Percentiles rank a stretch among this genome's conserved stretches.
phyloP scores from a whole-genome alignment of 2,329 filamentous ascomycete species.

The Ophiosphaerella herpotricha region DNA sequence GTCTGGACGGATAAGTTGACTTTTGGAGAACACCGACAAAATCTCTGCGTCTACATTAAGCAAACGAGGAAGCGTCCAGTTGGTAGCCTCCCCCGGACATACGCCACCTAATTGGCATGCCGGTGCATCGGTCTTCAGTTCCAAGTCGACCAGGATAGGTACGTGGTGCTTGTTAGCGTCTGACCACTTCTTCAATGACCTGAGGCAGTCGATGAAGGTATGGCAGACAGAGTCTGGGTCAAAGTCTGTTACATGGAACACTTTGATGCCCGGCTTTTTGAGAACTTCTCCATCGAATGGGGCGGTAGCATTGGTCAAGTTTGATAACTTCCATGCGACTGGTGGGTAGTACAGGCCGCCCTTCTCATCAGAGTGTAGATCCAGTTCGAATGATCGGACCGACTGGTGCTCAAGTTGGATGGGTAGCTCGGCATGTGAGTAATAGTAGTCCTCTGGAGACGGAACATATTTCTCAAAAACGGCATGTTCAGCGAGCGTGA shows the following conservation, averaged over 20 bases:
- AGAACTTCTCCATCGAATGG: conserved; percentile 48
- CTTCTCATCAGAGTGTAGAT: conserved; percentile 55
- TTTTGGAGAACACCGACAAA: conserved; percentile 47
- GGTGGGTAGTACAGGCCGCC: conserved; percentile 56
- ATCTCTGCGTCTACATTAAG: conserved; percentile 55
- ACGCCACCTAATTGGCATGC: conserved; percentile 41
- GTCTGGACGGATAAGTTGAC: conserved; percentile 54
- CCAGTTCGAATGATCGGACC: conserved; percentile 55
- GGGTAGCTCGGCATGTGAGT: conserved; percentile 53
- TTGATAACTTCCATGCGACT: conserved; percentile 49
- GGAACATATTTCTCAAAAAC: conserved; percentile 48
- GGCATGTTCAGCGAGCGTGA: conserved; percentile 48
- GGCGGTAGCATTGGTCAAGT: conserved; percentile 46
- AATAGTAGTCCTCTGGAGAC: conserved; percentile 51
- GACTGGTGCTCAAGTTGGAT: conserved; percentile 54
- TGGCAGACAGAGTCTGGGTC: conserved; percentile 55
- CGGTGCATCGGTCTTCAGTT: conserved; percentile 53
- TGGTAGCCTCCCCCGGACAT: conserved; percentile 47
- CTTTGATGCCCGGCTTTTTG: conserved; percentile 52
- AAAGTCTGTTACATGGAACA: conserved; percentile 57
- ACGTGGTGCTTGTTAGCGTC: conserved; percentile 50
- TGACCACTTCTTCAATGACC: conserved; percentile 52
- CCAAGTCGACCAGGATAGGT: conserved; percentile 56
- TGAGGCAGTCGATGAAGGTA: conserved; percentile 53
- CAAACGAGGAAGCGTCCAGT: conserved; percentile 52